These are phyloP conservation scores for Xylaria arbuscula DNA, from an alignment of 2,329 filamentous ascomycete genomes.

Conservation along the genomic window DNA sequence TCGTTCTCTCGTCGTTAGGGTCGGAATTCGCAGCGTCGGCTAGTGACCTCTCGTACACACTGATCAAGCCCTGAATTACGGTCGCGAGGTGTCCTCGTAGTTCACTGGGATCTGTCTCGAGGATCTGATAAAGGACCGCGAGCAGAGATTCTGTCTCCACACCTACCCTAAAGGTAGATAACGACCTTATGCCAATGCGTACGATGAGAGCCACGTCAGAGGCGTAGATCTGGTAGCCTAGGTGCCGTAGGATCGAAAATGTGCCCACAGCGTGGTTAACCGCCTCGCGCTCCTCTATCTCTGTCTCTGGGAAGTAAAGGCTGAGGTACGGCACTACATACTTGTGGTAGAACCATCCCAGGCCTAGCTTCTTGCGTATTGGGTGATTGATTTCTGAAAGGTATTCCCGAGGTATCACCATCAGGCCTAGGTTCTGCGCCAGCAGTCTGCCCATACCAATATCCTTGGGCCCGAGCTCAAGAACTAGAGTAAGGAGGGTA, in stretches of 20 bases:
- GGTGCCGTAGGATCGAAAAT: constrained; percentile 61
- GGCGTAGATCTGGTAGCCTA: constrained; percentile 63
- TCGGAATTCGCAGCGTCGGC: constrained; percentile 33
- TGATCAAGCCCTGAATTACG: constrained; percentile 59
- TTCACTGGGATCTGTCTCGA: constrained; percentile 58
- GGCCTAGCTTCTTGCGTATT: constrained; percentile 42
- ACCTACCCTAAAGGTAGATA: constrained; percentile 56
- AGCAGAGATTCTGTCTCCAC: constrained; percentile 62
- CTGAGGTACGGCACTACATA: constrained; percentile 53
- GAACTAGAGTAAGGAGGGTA: constrained; percentile 40
- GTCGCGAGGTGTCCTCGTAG: constrained; percentile 62
- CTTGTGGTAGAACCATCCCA: constrained; percentile 47
- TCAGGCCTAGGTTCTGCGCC: constrained; percentile 44
- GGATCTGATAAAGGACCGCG: constrained; percentile 60
- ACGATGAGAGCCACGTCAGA: constrained; percentile 61
- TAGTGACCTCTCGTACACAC: constrained; percentile 50
- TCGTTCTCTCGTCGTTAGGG: neutral
- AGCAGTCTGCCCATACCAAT: constrained; percentile 44
- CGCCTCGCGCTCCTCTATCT: constrained; percentile 45
- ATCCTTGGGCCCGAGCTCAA: constrained; percentile 34
- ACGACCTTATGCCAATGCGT: constrained; percentile 60
- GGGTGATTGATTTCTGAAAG: constrained; percentile 46
- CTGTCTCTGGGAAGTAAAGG: constrained; percentile 53
- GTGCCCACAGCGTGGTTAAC: constrained; percentile 60
- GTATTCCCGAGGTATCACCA: constrained; percentile 47